Base-by-base conservation (phyloP, 345 rosid species). In the Salix brachista region DNA sequence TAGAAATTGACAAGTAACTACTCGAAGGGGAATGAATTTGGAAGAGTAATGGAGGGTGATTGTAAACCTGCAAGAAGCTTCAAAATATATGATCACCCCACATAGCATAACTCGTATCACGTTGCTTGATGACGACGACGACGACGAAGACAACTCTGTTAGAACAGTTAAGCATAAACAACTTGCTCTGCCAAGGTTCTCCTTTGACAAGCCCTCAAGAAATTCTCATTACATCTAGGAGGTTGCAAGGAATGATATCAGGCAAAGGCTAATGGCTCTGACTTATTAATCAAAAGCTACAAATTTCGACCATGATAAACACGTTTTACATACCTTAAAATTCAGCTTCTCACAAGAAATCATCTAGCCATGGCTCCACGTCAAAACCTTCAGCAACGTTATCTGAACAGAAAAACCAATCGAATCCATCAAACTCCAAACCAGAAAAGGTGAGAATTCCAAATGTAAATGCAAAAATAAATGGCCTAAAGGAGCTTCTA, bases 401-500 rank as follows among this genome's bases (percentile, higher is more conserved):
- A 72, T 78, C 84, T 25, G 88, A 78, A 17, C 76, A 80, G 68
- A 80, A 78, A 79, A 82, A 79, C 46, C 77, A 46, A 6, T 71
- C 81, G 7, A 84, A 75, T 76, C 80, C 91, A 23, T 12, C 83
- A 41, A 81, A 76, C 60, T 66, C 79, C 58, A 90, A 87, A 74
- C 72, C 83, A 17, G 94, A 85, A 23, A 96, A 89, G 67, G 89
- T 79, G 37, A 90, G 97, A 82, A 89, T 93, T 72, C 90, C 98
- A 37, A 93, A 84, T 84, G 95, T 93, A 56, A 88, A 93, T 34
- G 97, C 97, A 9, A 92, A 90, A 89, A 78, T 92, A 65, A 96
- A 92, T 97, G 98, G 99, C 44, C 66, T 91, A 19, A 92, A 91
- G 41, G 97, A 89, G 75, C 85, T 88, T 81, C 94, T 93, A 28